Conservation (phyloP, 2,329 filamentous ascomycete species). For the Tympanopsis confertula region DNA sequence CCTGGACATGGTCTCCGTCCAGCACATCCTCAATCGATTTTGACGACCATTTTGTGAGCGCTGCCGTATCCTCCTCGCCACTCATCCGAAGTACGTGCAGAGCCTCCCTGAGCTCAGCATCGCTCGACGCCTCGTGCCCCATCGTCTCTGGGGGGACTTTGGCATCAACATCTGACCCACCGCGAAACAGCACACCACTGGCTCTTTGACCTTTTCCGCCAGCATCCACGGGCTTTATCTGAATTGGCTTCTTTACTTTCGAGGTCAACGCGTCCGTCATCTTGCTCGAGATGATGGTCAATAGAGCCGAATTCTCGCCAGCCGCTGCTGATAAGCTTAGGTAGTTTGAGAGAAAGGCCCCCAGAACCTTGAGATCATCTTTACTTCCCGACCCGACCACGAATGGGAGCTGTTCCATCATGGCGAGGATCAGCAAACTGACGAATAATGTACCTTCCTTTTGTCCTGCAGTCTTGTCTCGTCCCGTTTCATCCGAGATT, state of each 20-base stretch:
- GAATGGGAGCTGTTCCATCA: conserved; percentile 72
- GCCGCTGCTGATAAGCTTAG: conserved; percentile 39
- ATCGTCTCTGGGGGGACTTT: background rate
- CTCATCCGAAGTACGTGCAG: conserved; percentile 36
- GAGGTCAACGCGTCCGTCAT: conserved; percentile 22
- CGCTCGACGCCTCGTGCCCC: conserved; percentile 10
- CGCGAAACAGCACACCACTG: too few relatives aligned
- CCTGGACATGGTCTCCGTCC: conserved; percentile 62
- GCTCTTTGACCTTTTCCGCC: too few relatives aligned
- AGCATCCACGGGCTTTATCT: too few relatives aligned
- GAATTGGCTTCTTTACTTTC: conserved; percentile 23
- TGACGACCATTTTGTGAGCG: conserved; percentile 54
- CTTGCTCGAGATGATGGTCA: conserved; percentile 30
- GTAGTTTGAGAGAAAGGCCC: conserved; percentile 44
- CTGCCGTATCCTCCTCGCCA: conserved; percentile 35
- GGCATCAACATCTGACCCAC: too few relatives aligned
- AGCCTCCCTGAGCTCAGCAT: conserved; percentile 32
- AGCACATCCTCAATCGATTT: conserved; percentile 71
- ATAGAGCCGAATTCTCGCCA: conserved; percentile 32
- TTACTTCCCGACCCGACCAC: conserved; percentile 37
- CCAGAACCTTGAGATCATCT: conserved; percentile 31
- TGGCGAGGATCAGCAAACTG: conserved; percentile 56
- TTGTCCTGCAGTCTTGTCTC: conserved; percentile 12
- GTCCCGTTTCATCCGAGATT: conserved; percentile 22
- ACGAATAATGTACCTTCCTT: conserved; percentile 21